Conservation (phyloP, 2,329 filamentous ascomycete species). For the Neurospora crassa region DNA sequence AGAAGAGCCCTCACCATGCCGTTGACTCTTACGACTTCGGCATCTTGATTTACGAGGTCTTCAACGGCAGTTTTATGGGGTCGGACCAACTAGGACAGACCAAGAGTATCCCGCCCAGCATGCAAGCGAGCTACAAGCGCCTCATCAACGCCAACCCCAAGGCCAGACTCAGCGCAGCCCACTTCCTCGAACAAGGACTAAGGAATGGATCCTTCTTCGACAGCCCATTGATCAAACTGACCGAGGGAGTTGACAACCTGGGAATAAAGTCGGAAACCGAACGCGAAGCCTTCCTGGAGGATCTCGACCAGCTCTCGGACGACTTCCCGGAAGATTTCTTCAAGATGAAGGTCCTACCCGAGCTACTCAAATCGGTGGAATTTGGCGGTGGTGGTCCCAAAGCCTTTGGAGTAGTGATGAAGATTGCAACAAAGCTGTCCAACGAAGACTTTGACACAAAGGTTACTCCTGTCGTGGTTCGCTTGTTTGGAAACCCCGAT, state of each 20-base stretch:
- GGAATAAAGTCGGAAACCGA: conserved; percentile 81
- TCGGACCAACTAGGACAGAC: conserved; percentile 75
- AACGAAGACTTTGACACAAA: conserved; percentile 82
- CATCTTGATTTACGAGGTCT: conserved; percentile 77
- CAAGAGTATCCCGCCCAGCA: conserved; percentile 73
- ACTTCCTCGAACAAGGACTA: conserved; percentile 84
- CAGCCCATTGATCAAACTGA: conserved; percentile 82
- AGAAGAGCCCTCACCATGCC: conserved; percentile 68
- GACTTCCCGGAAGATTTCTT: conserved; percentile 98
- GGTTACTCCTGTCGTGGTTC: conserved; percentile 76
- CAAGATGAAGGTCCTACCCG: conserved; percentile 91
- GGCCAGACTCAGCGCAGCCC: conserved; percentile 68
- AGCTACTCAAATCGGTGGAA: conserved; percentile 96
- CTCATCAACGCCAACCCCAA: conserved; percentile 86
- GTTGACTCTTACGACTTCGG: conserved; percentile 85
- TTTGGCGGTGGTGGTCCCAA: conserved; percentile 93
- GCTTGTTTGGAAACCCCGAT: conserved; percentile 84
- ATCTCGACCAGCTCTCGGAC: conserved; percentile 77
- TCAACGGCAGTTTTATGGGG: conserved; percentile 74
- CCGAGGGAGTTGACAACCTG: conserved; percentile 85
- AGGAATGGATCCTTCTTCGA: conserved; percentile 83
- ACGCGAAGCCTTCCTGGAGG: conserved; percentile 76
- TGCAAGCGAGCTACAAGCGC: conserved; percentile 87
- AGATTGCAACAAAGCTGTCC: conserved; percentile 78
- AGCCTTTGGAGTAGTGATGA: conserved; percentile 79